A percentile compares a stretch with the other conserved stretches of the same genome.
phyloP scores from a whole-genome alignment of 2,329 filamentous ascomycete genomes.

The Fusarium abutilonis region DNA sequence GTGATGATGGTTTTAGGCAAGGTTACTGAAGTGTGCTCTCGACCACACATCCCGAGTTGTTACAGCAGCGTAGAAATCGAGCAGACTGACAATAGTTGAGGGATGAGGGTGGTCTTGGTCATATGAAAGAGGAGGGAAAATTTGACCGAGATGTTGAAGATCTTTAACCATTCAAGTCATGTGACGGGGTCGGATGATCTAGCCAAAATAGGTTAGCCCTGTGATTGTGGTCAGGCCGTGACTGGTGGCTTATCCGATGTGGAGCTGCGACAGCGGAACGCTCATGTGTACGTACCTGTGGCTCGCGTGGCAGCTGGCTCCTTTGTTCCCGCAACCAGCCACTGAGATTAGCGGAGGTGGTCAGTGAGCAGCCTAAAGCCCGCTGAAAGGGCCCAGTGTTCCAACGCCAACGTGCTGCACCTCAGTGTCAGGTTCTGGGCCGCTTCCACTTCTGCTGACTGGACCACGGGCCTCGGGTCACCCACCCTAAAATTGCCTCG shows the following conservation, averaged over 20 bases:
- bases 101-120: constrained; percentile 57
- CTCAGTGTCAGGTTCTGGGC: too few species aligned
- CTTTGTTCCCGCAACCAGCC: constrained; percentile 31
- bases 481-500: constrained; percentile 42
- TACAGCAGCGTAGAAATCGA: constrained; percentile 55
- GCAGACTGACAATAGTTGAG: constrained; percentile 54
- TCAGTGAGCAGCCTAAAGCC: constrained; percentile 24
- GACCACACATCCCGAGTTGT: constrained; percentile 64
- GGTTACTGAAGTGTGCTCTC: constrained; percentile 64
- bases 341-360: constrained; percentile 37
- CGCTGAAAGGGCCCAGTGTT: constrained; percentile 5
- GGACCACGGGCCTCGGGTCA: neutral
- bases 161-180: constrained; percentile 37
- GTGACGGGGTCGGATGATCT: constrained; percentile 25
- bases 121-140: constrained; percentile 47
- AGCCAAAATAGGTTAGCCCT: too few species aligned
- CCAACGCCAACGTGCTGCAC: too few species aligned
- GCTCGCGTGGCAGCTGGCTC: constrained; percentile 10
- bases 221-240: constrained; percentile 11
- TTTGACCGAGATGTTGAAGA: constrained; percentile 13
- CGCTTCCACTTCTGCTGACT: constrained; percentile 7
- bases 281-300: constrained; percentile 15
- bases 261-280: constrained; percentile 18
- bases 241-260: constrained; percentile 20
- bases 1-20: constrained; percentile 76